phyloP scores from a whole-genome alignment of 2,329 filamentous ascomycete species.

The Aspergillus fumigatus region DNA sequence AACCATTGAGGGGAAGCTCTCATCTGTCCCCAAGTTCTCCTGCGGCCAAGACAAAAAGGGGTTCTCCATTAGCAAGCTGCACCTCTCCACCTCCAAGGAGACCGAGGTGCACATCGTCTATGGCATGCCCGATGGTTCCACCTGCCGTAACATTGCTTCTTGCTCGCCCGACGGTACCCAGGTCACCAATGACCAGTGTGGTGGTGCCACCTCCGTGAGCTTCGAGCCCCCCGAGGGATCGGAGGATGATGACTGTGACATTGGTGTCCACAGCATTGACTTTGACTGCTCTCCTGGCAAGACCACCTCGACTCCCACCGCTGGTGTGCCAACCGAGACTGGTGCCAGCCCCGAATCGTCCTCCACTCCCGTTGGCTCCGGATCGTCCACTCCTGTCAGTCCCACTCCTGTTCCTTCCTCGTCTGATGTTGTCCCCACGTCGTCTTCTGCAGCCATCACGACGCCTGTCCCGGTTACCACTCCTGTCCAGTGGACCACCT shows the following conservation, averaged over 20 bases:
- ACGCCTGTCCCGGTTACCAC: constrained; percentile 12
- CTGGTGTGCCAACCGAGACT: constrained; percentile 22
- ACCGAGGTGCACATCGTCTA: constrained; percentile 82
- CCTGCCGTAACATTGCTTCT: constrained; percentile 70
- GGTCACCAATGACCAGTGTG: constrained; percentile 82
- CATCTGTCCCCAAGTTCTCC: constrained; percentile 57
- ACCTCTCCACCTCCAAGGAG: constrained; percentile 70
- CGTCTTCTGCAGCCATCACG: constrained; percentile 1
- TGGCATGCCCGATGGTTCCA: constrained; percentile 74
- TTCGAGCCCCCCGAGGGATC: constrained; percentile 58
- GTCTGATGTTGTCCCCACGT: constrained; percentile 1
- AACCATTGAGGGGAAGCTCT: constrained; percentile 55
- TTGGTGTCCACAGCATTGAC: constrained; percentile 48
- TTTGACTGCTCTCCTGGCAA: constrained; percentile 26
- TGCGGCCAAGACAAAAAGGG: constrained; percentile 48
- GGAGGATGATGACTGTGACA: constrained; percentile 59
- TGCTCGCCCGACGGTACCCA: constrained; percentile 66
- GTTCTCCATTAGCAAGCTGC: constrained; percentile 73
- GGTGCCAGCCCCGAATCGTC: constrained; percentile 19
- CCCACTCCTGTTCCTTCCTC: constrained; percentile 10
- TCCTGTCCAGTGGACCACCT: constrained; percentile 29
- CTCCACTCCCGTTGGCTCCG: background rate
- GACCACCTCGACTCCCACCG: constrained; percentile 8
- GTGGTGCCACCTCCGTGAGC: constrained; percentile 77
- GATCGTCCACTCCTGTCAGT: constrained; percentile 13